Evolutionary conservation across 208 protist species (phyloP), one percentile per base, ranked within the genome.

Genomic region (Trypanosoma conorhini): DNA sequence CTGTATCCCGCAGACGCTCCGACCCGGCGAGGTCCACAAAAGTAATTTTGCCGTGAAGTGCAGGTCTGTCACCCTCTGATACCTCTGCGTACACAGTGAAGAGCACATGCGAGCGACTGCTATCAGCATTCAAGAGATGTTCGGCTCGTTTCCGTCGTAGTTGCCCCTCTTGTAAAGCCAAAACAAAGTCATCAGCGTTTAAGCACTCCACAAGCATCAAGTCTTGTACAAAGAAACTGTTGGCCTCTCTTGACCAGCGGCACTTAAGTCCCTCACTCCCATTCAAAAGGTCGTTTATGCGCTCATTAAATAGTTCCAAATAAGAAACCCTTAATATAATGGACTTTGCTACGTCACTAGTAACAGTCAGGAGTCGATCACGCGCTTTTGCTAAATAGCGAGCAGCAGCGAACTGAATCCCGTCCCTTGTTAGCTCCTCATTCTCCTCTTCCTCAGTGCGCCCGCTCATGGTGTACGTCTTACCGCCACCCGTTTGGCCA

Each of bases 11-110:
- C 63, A 97, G 79, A 31, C 95, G 76, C 80, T 98, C 95, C n/a
- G 87, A 95, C 15, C 97, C 97, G 15, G 97, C 97, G 24, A 98
- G 85, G 70, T 98, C 97, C 21, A 98, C 89, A 62, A 99, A 94
- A 38, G 87, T 91, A 40, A 97, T 62, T 63, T 97, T 97, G 22
- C 86, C 89, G 54, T 86, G 81, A 13, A 76, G 77, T 38, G 61
- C 63, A 21, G 68, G 72, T 62, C 48, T 51, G 9, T 62, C 70
- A 17, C 55, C 66, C 21, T 65, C 68, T n/a, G 38, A 51, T 21
- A 70, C 77, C 30, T 93, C 84, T 22, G 89, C 62, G 60, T 89
- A 96, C 12, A 94, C 42, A 5, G 96, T 97, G 75, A 98, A 96
- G 44, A 98, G 77, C 15, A 84, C 81, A 81, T 98, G 96, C 15